These are phyloP conservation scores for Daldinia bambusicola DNA, from an alignment of 495 filamentous ascomycete genomes.

Conservation along the genomic window DNA sequence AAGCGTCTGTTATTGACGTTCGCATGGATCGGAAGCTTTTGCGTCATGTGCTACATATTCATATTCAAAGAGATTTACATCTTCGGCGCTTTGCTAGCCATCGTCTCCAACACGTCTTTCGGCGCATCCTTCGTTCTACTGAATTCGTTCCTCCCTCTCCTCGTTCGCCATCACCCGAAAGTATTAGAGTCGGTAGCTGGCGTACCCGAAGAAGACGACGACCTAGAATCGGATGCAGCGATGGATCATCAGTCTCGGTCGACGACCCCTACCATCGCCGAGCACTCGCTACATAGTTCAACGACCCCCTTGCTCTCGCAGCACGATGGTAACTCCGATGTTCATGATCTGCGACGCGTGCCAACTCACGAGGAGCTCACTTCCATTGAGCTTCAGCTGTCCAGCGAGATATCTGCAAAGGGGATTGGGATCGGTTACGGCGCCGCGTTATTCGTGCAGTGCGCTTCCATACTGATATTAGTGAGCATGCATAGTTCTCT, in stretches of 20 bases:
- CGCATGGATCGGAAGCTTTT: slow-evolving; percentile 79
- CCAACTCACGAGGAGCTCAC: slow-evolving; percentile 57
- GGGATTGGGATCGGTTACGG: slow-evolving; percentile 93
- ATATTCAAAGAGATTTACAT: slow-evolving; percentile 78
- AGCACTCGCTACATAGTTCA: slow-evolving; percentile 51
- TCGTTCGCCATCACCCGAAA: slow-evolving; percentile 80
- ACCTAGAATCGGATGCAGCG: slow-evolving; percentile 35
- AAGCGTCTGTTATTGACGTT: slow-evolving; percentile 87
- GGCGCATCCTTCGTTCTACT: slow-evolving; percentile 86
- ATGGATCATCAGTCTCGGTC: slow-evolving; percentile 38
- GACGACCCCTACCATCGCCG: slow-evolving; percentile 41
- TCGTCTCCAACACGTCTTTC: slow-evolving; percentile 90
- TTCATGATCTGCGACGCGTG: slow-evolving; percentile 49
- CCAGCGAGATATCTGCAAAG: slow-evolving; percentile 85
- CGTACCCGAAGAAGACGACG: slow-evolving; percentile 52
- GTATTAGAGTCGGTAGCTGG: slow-evolving; percentile 48
- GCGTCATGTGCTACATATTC: slow-evolving; percentile 89
- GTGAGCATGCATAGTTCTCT: slow-evolving; percentile 75
- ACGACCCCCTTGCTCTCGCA: slow-evolving; percentile 57
- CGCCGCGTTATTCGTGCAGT: slow-evolving; percentile 82
- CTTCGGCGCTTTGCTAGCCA: slow-evolving; percentile 82
- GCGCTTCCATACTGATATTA: slow-evolving; percentile 77
- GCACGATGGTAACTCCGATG: slow-evolving; percentile 43
- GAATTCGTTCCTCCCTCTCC: slow-evolving; percentile 83
- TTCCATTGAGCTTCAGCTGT: slow-evolving; percentile 76